Percentiles rank a stretch among this genome's conserved stretches.
phyloP scores from a whole-genome alignment of 495 filamentous ascomycete species.

The Annulohypoxylon bovei region DNA sequence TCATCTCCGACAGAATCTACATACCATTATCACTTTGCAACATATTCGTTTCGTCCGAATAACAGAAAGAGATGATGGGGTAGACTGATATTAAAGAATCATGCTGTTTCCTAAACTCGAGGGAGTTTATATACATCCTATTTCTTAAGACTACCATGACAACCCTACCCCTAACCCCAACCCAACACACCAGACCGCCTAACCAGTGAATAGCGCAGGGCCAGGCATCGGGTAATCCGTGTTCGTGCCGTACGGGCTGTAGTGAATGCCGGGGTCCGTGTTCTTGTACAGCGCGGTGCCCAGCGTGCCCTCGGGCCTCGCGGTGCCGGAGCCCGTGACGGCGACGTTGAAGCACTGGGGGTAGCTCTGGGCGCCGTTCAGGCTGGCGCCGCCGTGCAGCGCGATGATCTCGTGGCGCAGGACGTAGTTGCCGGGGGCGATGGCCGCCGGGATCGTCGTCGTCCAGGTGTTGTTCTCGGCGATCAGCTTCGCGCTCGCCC shows the following conservation, averaged over 20 bases:
- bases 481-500: slow-evolving; percentile 50
- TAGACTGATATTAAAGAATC: no score
- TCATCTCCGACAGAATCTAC: background rate
- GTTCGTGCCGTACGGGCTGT: slow-evolving; percentile 64
- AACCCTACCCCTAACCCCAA: background rate
- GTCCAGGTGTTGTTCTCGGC: slow-evolving; percentile 68
- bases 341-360: slow-evolving; percentile 74
- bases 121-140: background rate
- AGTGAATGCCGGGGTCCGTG: slow-evolving; percentile 63
- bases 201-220: slow-evolving; percentile 42
- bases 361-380: slow-evolving; percentile 73
- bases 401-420: slow-evolving; percentile 76
- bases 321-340: slow-evolving; percentile 68
- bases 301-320: slow-evolving; percentile 60
- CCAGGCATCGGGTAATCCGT: slow-evolving; percentile 48
- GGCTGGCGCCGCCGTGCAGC: slow-evolving; percentile 63
- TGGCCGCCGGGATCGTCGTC: slow-evolving; percentile 67
- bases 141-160: background rate
- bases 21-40: background rate
- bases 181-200: background rate
- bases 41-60: background rate
- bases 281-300: slow-evolving; percentile 65
- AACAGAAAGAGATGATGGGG: background rate
- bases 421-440: slow-evolving; percentile 71
- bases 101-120: background rate